These are phyloP conservation scores for Aspergillus luchuensis DNA, from an alignment of 2,329 filamentous ascomycete genomes.

Conservation along the genomic window DNA sequence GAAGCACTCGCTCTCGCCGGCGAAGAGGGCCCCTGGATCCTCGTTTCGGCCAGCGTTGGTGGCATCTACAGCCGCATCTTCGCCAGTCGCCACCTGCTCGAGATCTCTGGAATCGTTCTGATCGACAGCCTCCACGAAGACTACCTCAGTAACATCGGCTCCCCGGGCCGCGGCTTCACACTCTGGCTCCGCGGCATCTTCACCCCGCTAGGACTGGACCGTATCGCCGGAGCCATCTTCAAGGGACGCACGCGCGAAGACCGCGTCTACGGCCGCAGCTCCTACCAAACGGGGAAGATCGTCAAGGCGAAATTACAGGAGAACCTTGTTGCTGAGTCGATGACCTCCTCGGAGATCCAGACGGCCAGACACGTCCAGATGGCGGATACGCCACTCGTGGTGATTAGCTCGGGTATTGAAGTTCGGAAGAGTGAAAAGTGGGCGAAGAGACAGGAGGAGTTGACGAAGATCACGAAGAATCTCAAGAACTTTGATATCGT, in stretches of 20 bases:
- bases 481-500: conserved; percentile 85
- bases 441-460: conserved; percentile 81
- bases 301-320: conserved; percentile 93
- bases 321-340: conserved; percentile 79
- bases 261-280: conserved; percentile 77
- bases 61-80: conserved; percentile 91
- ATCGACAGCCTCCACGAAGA: conserved; percentile 91
- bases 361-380: conserved; percentile 79
- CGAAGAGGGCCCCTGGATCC: conserved; percentile 84
- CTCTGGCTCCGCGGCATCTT: conserved; percentile 86
- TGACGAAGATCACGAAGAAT: conserved; percentile 77
- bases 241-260: conserved; percentile 77
- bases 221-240: conserved; percentile 78
- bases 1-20: conserved; percentile 79
- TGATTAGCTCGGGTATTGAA: conserved; percentile 79
- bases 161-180: conserved; percentile 71
- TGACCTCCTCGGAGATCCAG: conserved; percentile 79
- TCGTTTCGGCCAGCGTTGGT: conserved; percentile 83
- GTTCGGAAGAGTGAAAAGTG: conserved; percentile 69
- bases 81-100: conserved; percentile 73
- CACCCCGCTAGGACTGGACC: conserved; percentile 82
- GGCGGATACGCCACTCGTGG: conserved; percentile 70
- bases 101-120: conserved; percentile 77
- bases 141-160: conserved; percentile 67
- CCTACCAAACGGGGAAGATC: conserved; percentile 77